Conservation (phyloP, 2,329 filamentous ascomycete genomes). For the Chaetomium strumarium region DNA sequence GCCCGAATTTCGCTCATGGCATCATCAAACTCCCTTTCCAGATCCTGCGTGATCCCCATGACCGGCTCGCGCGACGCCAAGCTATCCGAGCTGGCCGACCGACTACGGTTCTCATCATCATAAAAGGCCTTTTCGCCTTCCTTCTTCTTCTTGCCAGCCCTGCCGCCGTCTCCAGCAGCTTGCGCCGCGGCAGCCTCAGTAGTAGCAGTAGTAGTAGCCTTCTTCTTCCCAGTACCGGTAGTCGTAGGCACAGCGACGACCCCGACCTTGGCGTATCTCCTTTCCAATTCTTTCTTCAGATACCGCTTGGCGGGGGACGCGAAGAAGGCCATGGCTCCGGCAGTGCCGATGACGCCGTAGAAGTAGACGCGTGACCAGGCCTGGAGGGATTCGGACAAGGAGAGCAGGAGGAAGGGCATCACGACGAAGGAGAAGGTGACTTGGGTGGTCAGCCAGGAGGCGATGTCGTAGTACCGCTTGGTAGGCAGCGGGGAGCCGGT, state of each 20-base stretch:
- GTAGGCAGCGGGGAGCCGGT: constrained; percentile 60
- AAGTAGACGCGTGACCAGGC: constrained; percentile 88
- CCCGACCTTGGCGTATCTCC: constrained; percentile 44
- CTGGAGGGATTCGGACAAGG: constrained; percentile 60
- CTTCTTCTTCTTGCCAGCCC: constrained; percentile 10
- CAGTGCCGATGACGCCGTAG: constrained; percentile 68
- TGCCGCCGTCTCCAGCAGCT: no score
- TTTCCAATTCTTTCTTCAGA: constrained; percentile 54
- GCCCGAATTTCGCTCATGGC: constrained; percentile 67
- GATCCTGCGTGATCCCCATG: constrained; percentile 74
- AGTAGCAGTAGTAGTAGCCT: no score
- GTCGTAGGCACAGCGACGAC: constrained; percentile 25
- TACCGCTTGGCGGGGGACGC: constrained; percentile 62
- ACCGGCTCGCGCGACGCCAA: constrained; percentile 54
- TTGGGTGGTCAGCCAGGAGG: constrained; percentile 30
- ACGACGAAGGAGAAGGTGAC: constrained; percentile 65
- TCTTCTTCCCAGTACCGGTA: not conserved
- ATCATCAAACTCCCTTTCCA: constrained; percentile 68
- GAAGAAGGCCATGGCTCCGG: constrained; percentile 66
- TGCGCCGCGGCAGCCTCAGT: not conserved
- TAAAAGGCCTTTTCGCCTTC: not conserved
- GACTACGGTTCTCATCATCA: constrained; percentile 17
- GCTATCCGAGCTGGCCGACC: constrained; percentile 53
- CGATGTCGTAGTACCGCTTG: constrained; percentile 81
- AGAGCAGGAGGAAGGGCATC: constrained; percentile 78